Percentiles rank a stretch among this genome's conserved stretches.
These are phyloP conservation scores for Bryopsis sp. DNA, from an alignment of 139 green algal genomes.

Conservation along the genomic window DNA sequence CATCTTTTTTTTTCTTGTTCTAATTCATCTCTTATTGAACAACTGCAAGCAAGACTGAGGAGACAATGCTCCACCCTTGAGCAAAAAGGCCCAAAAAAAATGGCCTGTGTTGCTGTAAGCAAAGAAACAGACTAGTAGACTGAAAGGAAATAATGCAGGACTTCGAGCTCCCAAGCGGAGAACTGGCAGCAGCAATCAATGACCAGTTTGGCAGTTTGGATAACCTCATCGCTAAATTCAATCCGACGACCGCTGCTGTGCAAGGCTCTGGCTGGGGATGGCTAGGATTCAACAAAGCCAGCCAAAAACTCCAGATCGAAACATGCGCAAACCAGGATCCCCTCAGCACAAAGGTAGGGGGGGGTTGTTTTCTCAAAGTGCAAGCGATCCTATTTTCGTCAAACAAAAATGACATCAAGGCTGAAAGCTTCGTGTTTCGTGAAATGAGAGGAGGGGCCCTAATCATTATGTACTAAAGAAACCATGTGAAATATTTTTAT, in stretches of 20 bases:
- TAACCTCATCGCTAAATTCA: conserved; percentile 65
- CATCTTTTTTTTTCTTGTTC: too few relatives aligned
- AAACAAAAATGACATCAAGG: too few relatives aligned
- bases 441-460: too few relatives aligned
- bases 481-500: conserved; percentile 6
- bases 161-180: conserved; percentile 56
- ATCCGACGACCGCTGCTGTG: conserved; percentile 62
- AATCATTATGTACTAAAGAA: too few relatives aligned
- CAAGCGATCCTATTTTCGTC: too few relatives aligned
- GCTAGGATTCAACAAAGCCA: conserved; percentile 77
- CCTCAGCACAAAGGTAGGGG: conserved; percentile 40
- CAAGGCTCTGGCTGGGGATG: conserved; percentile 95
- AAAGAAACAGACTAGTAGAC: too few relatives aligned
- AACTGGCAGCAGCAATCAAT: conserved; percentile 69
- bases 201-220: conserved; percentile 83
- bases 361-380: too few relatives aligned
- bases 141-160: conserved; percentile 47
- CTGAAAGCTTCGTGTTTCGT: too few relatives aligned
- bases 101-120: conserved; percentile 13
- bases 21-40: too few relatives aligned
- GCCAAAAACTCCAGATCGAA: conserved; percentile 53
- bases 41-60: too few relatives aligned
- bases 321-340: conserved; percentile 89
- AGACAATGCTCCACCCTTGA: too few relatives aligned
- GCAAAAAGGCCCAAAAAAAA: background rate